These are phyloP conservation scores for Serendipita sp. DNA, from an alignment of 768 basidiomycete species.

Conservation along the genomic window DNA sequence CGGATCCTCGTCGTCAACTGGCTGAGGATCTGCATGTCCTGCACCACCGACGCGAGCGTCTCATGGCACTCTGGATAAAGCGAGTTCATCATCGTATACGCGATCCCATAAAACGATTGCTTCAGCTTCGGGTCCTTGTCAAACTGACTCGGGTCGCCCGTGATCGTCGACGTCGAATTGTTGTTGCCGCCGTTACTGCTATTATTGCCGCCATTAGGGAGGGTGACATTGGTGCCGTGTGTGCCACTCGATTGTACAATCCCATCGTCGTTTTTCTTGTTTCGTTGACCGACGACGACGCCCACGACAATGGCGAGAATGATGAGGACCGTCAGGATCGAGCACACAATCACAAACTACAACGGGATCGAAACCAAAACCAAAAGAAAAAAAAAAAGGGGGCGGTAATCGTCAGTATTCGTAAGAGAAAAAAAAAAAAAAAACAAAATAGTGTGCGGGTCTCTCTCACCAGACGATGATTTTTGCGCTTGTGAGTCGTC, in stretches of 20 bases:
- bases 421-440: too few species aligned
- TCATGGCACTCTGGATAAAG: slow-evolving; percentile 44
- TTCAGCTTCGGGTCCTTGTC: slow-evolving; percentile 49
- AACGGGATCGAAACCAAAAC: not conserved
- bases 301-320: not conserved
- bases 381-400: not conserved
- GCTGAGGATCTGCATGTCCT: not conserved
- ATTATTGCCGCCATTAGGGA: not conserved
- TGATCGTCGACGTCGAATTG: not conserved
- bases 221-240: not conserved
- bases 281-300: not conserved
- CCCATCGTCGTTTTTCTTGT: not conserved
- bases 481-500: not conserved
- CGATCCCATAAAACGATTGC: slow-evolving; percentile 70
- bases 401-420: not conserved
- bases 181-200: not conserved
- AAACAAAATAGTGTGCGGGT: too few species aligned
- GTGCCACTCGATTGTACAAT: not conserved
- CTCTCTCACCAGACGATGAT: not conserved
- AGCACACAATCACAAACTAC: not conserved
- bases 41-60: not conserved
- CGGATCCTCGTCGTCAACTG: not conserved
- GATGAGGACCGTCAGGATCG: not conserved
- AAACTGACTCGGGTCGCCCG: slow-evolving; percentile 60
- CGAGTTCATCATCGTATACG: slow-evolving; percentile 71